A percentile compares a stretch with the other conserved stretches of the same genome.
Conservation (phyloP, 1,139 yeast genomes). For the Hemisphaericaspora xylofermentans region DNA sequence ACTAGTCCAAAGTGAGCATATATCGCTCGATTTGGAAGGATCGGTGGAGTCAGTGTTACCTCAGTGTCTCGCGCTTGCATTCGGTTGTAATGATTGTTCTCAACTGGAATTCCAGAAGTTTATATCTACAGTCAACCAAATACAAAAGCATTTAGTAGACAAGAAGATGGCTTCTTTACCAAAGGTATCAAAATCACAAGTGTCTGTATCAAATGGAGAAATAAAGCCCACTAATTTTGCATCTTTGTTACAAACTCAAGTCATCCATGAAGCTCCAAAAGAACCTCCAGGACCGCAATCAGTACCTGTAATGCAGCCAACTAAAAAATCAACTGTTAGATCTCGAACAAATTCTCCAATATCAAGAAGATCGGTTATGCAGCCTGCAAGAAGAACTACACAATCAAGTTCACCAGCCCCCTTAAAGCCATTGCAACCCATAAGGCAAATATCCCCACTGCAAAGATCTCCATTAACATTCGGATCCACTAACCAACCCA, state of each 20-base stretch:
- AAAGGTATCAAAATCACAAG: conserved; percentile 19
- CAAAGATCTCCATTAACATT: conserved; percentile 17
- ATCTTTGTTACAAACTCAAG: conserved; percentile 34
- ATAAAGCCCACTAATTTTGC: conserved; percentile 22
- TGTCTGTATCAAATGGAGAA: conserved; percentile 13
- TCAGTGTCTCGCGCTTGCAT: conserved; percentile 38
- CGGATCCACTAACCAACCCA: conserved; percentile 23
- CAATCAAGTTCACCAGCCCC: background rate
- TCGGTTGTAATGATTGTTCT: conserved; percentile 44
- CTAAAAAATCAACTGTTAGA: conserved; percentile 6
- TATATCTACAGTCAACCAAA: conserved; percentile 25
- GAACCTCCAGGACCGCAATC: conserved; percentile 14
- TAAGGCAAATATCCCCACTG: conserved; percentile 8
- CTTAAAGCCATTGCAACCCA: conserved; percentile 6
- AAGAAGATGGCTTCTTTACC: conserved; percentile 32
- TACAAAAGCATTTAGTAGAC: conserved; percentile 30
- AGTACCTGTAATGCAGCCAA: conserved; percentile 16
- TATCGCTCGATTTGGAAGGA: conserved; percentile 36
- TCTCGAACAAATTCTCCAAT: conserved; percentile 1
- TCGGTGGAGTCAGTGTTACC: conserved; percentile 39
- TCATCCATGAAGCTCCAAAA: conserved; percentile 21
- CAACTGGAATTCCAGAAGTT: conserved; percentile 35
- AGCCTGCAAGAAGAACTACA: background rate
- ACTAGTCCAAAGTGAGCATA: conserved; percentile 38
- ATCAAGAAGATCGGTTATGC: background rate